A percentile compares a stretch with the other conserved stretches of the same genome.
These are phyloP conservation scores for Dictyostelium capitatum DNA, from an alignment of 78 protist species.

Conservation along the genomic window DNA sequence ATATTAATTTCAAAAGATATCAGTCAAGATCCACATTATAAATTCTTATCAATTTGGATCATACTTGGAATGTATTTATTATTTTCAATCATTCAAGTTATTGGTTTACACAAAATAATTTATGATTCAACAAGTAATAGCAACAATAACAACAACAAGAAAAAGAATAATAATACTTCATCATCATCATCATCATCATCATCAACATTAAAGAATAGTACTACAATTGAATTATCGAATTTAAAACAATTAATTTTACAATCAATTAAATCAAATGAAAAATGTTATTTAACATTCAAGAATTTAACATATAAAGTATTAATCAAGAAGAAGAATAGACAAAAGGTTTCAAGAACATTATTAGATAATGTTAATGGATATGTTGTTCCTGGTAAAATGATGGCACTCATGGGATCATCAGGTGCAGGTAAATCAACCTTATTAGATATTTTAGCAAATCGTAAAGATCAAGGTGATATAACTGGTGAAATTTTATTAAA, in stretches of 20 bases:
- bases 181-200: not conserved
- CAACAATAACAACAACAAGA: not conserved
- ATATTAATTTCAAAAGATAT: constrained; percentile 24
- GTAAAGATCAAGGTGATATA: constrained; percentile 40
- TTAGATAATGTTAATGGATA: constrained; percentile 57
- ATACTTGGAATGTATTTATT: constrained; percentile 39
- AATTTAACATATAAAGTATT: constrained; percentile 33
- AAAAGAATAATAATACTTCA: not conserved
- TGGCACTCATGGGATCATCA: constrained; percentile 85
- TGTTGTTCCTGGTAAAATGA: constrained; percentile 63
- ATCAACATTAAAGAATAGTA: not conserved
- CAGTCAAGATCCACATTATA: not conserved
- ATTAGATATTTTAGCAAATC: constrained; percentile 48
- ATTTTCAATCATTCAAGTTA: not conserved
- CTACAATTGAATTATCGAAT: too few relatives aligned
- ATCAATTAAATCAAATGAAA: not conserved
- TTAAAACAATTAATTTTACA: not conserved
- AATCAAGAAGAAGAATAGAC: not conserved
- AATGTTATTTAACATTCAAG: constrained; percentile 39
- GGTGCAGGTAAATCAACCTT: constrained; percentile 69
- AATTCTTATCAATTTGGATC: constrained; percentile 4
- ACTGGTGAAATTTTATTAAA: constrained; percentile 50
- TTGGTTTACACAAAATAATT: constrained; percentile 4
- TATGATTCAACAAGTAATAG: not conserved
- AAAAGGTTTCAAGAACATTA: not conserved